phyloP scores from a whole-genome alignment of 345 rosid species.

The Syzygium jambos region DNA sequence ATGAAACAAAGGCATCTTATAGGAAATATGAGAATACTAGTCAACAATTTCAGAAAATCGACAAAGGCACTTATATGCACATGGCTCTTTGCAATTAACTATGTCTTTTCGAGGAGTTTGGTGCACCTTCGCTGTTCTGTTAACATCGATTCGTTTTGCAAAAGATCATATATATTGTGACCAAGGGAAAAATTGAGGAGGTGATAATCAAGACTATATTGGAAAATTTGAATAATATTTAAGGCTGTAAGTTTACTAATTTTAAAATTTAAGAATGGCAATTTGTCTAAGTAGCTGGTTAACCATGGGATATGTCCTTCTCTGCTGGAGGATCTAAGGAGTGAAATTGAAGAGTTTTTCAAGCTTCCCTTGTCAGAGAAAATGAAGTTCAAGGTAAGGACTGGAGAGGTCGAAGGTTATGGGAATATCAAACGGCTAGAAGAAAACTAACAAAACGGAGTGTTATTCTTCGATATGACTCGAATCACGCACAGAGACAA shows the following conservation, averaged over 20 bases:
- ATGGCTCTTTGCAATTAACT: background rate
- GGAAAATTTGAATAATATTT: background rate
- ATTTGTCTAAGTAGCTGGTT: background rate
- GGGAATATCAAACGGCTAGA: conserved; percentile 3
- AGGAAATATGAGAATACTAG: background rate
- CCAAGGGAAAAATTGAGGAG: background rate
- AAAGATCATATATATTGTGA: background rate
- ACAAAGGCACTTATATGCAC: background rate
- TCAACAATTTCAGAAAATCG: background rate
- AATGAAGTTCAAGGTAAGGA: background rate
- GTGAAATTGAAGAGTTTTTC: conserved; percentile 3
- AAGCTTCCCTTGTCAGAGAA: conserved; percentile 1
- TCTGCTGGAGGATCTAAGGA: conserved; percentile 1
- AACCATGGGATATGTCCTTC: conserved; percentile 7
- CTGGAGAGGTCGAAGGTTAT: conserved; percentile 5
- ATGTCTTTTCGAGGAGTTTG: background rate
- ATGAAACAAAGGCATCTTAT: background rate
- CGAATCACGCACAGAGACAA: too few species aligned
- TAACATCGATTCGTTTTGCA: background rate
- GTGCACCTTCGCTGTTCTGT: background rate
- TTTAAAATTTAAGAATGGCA: background rate
- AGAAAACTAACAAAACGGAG: background rate
- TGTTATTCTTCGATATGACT: too few species aligned
- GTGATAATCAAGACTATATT: background rate
- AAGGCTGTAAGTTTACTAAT: background rate